Evolutionary conservation across 345 rosid species (phyloP).

Genomic region (Eucalyptus dawsonii): DNA sequence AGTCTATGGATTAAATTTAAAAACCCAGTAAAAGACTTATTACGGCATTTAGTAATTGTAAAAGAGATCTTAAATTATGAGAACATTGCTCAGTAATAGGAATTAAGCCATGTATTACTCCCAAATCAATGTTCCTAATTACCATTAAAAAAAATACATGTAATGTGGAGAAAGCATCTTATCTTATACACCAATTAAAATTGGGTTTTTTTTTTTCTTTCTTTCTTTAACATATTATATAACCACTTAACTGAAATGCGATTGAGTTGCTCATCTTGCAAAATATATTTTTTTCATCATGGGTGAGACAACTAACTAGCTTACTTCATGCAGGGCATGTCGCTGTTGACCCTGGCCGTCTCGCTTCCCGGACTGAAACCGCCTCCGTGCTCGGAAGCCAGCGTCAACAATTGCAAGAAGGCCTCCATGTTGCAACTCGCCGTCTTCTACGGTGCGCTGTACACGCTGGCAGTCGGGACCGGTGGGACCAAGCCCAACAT

Average conservation of each 20-base stretch:
- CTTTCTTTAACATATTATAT: not conserved
- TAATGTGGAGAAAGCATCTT: not conserved
- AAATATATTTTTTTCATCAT: not conserved
- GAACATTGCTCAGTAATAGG: too few relatives aligned
- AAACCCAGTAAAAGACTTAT: not conserved
- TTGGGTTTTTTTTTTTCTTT: not conserved
- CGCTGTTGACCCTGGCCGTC: slow-evolving; percentile 51
- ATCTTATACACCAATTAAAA: not conserved
- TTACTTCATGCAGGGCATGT: slow-evolving; percentile 53
- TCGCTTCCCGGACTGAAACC: slow-evolving; percentile 60
- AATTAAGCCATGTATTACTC: not conserved
- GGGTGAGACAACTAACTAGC: not conserved
- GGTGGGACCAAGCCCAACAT: slow-evolving; percentile 96
- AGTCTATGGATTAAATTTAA: not conserved
- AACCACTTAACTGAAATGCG: not conserved
- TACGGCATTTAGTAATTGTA: not conserved
- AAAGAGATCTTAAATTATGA: not conserved
- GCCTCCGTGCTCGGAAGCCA: slow-evolving; percentile 30
- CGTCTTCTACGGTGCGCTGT: slow-evolving; percentile 61
- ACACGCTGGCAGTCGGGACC: slow-evolving; percentile 62
- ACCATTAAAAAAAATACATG: accelerated
- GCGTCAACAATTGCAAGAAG: slow-evolving; percentile 24
- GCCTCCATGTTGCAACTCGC: slow-evolving; percentile 49
- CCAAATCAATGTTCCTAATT: not conserved
- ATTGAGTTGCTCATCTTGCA: not conserved